A percentile compares a stretch with the other conserved stretches of the same genome.
phyloP scores from a whole-genome alignment of 2,329 filamentous ascomycete genomes.

The Xylariaceae sp. region DNA sequence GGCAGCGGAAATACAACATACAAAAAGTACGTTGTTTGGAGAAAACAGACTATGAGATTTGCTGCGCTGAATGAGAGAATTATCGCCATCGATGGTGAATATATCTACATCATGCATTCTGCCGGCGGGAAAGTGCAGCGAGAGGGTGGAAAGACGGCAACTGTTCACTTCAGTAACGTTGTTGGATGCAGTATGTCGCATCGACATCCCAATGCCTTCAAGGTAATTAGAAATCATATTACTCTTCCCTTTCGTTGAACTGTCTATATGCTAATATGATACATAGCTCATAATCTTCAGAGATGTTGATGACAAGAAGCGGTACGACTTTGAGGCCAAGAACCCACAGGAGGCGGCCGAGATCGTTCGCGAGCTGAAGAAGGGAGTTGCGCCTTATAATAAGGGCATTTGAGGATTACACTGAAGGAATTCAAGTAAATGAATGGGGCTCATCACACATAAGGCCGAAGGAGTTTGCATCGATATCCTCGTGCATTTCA shows the following conservation, averaged over 20 bases:
- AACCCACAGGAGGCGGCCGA: slow-evolving; percentile 69
- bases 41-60: slow-evolving; percentile 79
- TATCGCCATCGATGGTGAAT: slow-evolving; percentile 78
- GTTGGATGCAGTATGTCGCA: slow-evolving; percentile 77
- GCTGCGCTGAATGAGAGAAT: slow-evolving; percentile 71
- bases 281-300: slow-evolving; percentile 67
- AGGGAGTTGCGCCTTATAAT: slow-evolving; percentile 64
- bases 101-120: slow-evolving; percentile 77
- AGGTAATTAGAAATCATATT: slow-evolving; percentile 44
- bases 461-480: too few relatives aligned
- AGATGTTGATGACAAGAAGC: slow-evolving; percentile 71
- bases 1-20: slow-evolving; percentile 50
- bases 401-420: slow-evolving; percentile 16
- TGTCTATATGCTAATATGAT: slow-evolving; percentile 3
- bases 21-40: slow-evolving; percentile 75
- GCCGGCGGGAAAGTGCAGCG: slow-evolving; percentile 62
- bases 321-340: slow-evolving; percentile 82
- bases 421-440: background rate
- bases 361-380: slow-evolving; percentile 75
- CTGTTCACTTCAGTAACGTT: slow-evolving; percentile 77
- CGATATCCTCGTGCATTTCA: too few relatives aligned
- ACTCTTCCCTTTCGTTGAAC: background rate
- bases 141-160: slow-evolving; percentile 68
- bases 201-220: slow-evolving; percentile 76
- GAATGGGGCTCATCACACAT: too few relatives aligned